These are phyloP conservation scores for Ambrosiella beaveri DNA, from an alignment of 2,329 filamentous ascomycete genomes.

Conservation along the genomic window DNA sequence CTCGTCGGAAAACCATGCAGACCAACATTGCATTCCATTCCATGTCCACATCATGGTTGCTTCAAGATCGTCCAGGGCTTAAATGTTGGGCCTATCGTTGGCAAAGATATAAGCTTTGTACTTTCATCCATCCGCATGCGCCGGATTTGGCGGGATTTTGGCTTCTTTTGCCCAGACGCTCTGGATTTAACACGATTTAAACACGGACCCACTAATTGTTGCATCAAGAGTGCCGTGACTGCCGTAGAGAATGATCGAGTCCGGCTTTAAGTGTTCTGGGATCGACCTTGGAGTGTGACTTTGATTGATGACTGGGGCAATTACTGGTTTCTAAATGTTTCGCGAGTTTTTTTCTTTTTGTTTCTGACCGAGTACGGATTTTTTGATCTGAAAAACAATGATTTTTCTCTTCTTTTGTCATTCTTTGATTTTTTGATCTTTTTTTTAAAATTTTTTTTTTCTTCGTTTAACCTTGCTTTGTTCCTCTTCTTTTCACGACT, in stretches of 20 bases:
- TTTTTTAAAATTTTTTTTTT: background rate
- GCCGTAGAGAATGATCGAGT: background rate
- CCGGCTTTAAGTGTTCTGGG: background rate
- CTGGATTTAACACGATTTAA: background rate
- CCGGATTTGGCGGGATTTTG: background rate
- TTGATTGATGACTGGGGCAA: background rate
- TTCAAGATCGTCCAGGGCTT: too few relatives aligned
- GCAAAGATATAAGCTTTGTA: too few relatives aligned
- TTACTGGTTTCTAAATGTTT: constrained; percentile 1
- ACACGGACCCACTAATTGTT: background rate
- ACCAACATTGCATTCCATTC: too few relatives aligned
- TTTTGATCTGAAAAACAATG: background rate
- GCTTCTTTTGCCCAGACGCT: background rate
- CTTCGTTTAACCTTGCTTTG: background rate
- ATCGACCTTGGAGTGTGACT: background rate
- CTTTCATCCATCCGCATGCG: background rate
- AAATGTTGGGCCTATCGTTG: too few relatives aligned
- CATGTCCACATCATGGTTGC: too few relatives aligned
- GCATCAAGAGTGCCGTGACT: background rate
- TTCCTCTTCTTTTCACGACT: background rate
- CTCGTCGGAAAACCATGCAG: too few relatives aligned
- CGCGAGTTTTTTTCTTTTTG: background rate
- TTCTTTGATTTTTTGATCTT: background rate
- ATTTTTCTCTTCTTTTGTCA: background rate
- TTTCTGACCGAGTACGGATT: background rate